Percentiles rank a stretch among this genome's conserved stretches.
Evolutionary conservation across 2,329 filamentous ascomycete species (phyloP).

Genomic region (Beauveria brongniartii): DNA sequence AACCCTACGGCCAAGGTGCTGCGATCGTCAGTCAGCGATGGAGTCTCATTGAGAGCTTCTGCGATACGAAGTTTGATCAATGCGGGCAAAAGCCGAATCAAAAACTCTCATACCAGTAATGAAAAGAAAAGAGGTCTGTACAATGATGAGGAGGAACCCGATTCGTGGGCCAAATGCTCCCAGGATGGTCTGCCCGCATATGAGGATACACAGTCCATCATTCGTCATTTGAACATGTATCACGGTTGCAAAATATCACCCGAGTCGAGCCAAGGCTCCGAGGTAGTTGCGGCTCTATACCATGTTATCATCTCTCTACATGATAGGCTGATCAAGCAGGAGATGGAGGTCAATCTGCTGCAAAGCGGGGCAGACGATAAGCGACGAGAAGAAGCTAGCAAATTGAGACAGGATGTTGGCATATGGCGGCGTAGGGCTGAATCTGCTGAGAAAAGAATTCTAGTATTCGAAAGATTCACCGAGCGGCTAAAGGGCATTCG

Average conservation of each 20-base stretch:
- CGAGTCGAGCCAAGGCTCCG: not conserved
- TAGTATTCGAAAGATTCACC: slow-evolving; percentile 38
- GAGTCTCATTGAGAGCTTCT: slow-evolving; percentile 5
- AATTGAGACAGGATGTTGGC: slow-evolving; percentile 20
- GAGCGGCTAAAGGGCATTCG: slow-evolving; percentile 25
- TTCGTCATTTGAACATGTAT: not conserved
- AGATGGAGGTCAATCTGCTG: not conserved
- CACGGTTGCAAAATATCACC: slow-evolving; percentile 1
- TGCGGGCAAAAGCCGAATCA: slow-evolving; percentile 4
- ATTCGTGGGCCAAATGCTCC: slow-evolving; percentile 1
- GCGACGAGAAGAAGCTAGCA: not conserved
- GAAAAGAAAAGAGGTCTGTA: not conserved
- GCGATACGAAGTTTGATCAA: slow-evolving; percentile 7
- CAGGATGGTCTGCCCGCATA: not conserved
- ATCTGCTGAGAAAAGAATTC: slow-evolving; percentile 44
- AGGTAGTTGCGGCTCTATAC: not conserved
- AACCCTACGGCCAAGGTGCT: slow-evolving; percentile 6
- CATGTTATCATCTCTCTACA: slow-evolving; percentile 4
- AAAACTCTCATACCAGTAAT: not conserved
- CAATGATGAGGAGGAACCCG: not conserved
- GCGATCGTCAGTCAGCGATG: slow-evolving; percentile 6
- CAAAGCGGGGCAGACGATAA: not conserved
- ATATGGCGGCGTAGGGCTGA: slow-evolving; percentile 50
- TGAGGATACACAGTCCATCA: not conserved
- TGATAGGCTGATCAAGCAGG: slow-evolving; percentile 1